Base-by-base conservation (phyloP, 257 asterid species). In the Nicotiana paniculata region DNA sequence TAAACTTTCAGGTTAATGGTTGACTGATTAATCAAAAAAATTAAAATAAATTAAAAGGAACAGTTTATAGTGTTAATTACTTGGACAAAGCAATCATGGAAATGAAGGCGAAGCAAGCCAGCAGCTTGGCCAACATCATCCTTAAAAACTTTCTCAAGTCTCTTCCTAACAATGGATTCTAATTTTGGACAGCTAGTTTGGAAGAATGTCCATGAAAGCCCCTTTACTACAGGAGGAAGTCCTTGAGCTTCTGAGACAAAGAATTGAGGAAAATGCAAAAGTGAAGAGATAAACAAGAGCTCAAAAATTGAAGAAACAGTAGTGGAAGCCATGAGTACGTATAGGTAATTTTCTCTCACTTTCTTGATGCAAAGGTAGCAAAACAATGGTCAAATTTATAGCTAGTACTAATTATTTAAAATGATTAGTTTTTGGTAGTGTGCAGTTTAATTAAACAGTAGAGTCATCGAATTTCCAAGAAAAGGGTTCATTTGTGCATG, bases 31-130 rank as follows among this genome's bases (percentile, higher is more conserved):
- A 11, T 53, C 57, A 53, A 3, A 51, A 51, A 51, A 51, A 13
- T 17, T 51, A 51, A 51, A 53, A 11, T 53, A 12, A 53, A 28
- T 28, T 28, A 28, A 1, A 10, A 13, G 57, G 16, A 53, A 12
- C 57, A 1, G 57, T 53, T 11, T 53, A 53, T 53, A 53, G 15
- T 12, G 15, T 53, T 53, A 53, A 53, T 53, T 72, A 84, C 92
- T 89, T 90, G 96, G 16, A 88, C 94, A 65, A 89, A 90, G 87
- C 97, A 93, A 77, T 93, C 96, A 21, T 93, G 95, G 82, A 91
- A 93, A 81, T 90, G 93, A 84, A 93, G 93, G 1, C 93, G 91
- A 82, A 93, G 96, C 87, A 93, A 81, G n/a, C 96, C 97, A 24
- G 93, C 97, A 77, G 96, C 97, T 83, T 88, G 93, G 81, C 87